Conservation (phyloP, 169 alveolate genomes). For the Eimeria falciformis region DNA sequence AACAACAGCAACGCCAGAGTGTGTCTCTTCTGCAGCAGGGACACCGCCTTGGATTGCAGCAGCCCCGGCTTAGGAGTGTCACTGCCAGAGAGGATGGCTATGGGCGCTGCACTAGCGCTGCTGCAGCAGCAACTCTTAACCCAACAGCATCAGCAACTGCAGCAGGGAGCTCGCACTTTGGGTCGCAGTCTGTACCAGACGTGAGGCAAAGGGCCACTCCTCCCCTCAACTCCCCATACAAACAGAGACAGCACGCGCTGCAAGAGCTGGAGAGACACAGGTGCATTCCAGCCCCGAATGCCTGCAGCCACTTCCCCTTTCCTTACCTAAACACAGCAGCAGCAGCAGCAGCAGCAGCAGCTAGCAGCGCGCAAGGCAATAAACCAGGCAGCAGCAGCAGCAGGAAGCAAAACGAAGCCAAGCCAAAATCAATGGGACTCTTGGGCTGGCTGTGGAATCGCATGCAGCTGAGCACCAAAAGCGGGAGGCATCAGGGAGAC, state of each 20-base stretch:
- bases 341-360: constrained; percentile 59
- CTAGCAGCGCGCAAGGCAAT: background rate
- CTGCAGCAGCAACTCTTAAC: no score
- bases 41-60: no score
- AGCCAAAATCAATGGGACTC: background rate
- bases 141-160: background rate
- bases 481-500: background rate
- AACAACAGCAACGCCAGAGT: background rate
- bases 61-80: no score
- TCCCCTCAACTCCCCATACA: no score
- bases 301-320: constrained; percentile 48
- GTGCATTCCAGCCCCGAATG: constrained; percentile 8
- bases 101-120: no score
- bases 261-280: constrained; percentile 46
- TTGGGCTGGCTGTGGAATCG: background rate
- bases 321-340: constrained; percentile 73
- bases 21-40: no score
- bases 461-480: background rate
- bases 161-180: background rate
- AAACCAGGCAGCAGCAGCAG: background rate
- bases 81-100: no score
- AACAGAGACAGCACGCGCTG: constrained; percentile 20
- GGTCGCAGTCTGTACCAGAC: background rate
- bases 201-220: background rate
- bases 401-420: background rate